Percentiles rank a stretch among this genome's conserved stretches.
Conservation (phyloP, 1,139 yeast species). For the Protomyces pachydermus region DNA sequence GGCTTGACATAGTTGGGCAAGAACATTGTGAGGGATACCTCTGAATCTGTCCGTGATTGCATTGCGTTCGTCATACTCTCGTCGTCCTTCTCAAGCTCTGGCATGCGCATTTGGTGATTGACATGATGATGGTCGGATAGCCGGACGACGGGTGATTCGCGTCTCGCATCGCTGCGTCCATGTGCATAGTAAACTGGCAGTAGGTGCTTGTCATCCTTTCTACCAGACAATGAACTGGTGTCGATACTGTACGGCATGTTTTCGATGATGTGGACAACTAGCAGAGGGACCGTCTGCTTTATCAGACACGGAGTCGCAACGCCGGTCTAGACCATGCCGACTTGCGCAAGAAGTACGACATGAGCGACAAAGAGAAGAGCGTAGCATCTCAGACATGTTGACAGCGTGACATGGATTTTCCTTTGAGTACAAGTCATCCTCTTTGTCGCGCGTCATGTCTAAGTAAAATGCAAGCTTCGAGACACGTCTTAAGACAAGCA, state of each 20-base stretch:
- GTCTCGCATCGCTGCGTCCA: slow-evolving; percentile 1
- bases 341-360: too few relatives aligned
- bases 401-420: too few relatives aligned
- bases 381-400: too few relatives aligned
- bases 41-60: background rate
- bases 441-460: too few relatives aligned
- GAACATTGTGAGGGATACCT: background rate
- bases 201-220: background rate
- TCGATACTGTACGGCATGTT: background rate
- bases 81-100: background rate
- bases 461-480: too few relatives aligned
- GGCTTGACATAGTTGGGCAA: slow-evolving; percentile 7
- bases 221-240: background rate
- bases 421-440: too few relatives aligned
- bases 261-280: too few relatives aligned
- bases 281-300: too few relatives aligned
- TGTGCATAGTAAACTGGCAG: slow-evolving; percentile 11
- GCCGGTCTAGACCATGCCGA: too few relatives aligned
- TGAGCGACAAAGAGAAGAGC: too few relatives aligned
- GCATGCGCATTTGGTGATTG: background rate
- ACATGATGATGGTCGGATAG: background rate
- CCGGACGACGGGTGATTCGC: background rate
- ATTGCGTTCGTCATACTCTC: background rate
- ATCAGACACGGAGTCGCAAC: too few relatives aligned
- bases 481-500: too few relatives aligned